Conservation (phyloP, 2,329 filamentous ascomycete genomes). For the Ophiosphaerella herpotricha region DNA sequence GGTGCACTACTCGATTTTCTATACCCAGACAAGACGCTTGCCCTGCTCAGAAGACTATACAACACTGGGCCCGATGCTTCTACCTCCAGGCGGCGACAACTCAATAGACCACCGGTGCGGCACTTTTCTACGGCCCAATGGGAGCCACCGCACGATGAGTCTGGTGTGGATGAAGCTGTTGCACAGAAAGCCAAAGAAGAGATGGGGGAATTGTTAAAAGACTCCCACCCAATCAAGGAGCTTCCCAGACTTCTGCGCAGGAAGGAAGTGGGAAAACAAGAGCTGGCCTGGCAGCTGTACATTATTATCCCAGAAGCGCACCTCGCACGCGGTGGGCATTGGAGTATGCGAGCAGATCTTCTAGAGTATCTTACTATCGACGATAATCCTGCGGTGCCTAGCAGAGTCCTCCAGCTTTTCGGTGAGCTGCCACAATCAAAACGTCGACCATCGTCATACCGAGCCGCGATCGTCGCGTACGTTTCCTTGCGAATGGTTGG, state of each 20-base stretch:
- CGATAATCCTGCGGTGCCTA: slow-evolving; percentile 42
- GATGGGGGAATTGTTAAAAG: slow-evolving; percentile 19
- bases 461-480: slow-evolving; percentile 51
- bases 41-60: slow-evolving; percentile 41
- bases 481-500: slow-evolving; percentile 48
- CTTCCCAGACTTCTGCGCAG: slow-evolving; percentile 23
- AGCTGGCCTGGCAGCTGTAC: slow-evolving; percentile 47
- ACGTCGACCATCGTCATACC: slow-evolving; percentile 52
- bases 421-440: slow-evolving; percentile 42
- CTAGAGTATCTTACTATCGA: slow-evolving; percentile 36
- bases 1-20: slow-evolving; percentile 52
- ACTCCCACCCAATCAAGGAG: slow-evolving; percentile 20
- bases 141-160: slow-evolving; percentile 13
- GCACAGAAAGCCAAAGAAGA: slow-evolving; percentile 22
- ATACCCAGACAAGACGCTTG: slow-evolving; percentile 52
- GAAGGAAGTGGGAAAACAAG: slow-evolving; percentile 24
- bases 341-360: slow-evolving; percentile 22
- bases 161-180: slow-evolving; percentile 8
- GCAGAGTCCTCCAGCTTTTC: slow-evolving; percentile 54
- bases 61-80: slow-evolving; percentile 24
- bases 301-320: slow-evolving; percentile 22
- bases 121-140: slow-evolving; percentile 30
- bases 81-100: slow-evolving; percentile 29
- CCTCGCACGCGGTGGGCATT: not conserved
- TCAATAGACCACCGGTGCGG: slow-evolving; percentile 27